phyloP scores from a whole-genome alignment of 345 rosid species.

The Crucihimalaya himalaica region DNA sequence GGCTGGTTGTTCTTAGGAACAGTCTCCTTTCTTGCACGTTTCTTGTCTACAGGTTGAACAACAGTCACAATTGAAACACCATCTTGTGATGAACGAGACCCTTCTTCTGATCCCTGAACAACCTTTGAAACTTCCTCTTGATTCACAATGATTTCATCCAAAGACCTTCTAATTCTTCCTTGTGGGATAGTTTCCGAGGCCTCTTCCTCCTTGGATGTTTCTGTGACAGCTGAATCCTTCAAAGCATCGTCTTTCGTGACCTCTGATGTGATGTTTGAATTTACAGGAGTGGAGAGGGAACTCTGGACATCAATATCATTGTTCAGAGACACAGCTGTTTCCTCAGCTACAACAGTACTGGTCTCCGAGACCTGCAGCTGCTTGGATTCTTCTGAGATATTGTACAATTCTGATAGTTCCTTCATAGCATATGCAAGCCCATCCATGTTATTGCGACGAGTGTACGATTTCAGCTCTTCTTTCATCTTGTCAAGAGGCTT shows the following conservation, averaged over 20 bases:
- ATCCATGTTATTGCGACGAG: conserved; percentile 54
- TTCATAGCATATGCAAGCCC: conserved; percentile 56
- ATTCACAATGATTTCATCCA: conserved; percentile 35
- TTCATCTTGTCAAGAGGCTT: conserved; percentile 73
- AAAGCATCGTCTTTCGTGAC: conserved; percentile 12
- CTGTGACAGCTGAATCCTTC: conserved; percentile 16
- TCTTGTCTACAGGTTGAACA: conserved; percentile 43
- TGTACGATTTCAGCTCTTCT: conserved; percentile 74
- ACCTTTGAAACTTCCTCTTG: conserved; percentile 17
- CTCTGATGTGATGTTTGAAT: conserved; percentile 29
- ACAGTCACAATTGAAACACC: conserved; percentile 55
- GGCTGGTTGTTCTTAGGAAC: conserved; percentile 45
- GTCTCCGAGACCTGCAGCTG: conserved; percentile 59
- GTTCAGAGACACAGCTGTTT: conserved; percentile 12
- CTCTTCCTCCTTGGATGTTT: conserved; percentile 20
- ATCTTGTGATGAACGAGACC: conserved; percentile 33
- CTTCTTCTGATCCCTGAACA: conserved; percentile 42
- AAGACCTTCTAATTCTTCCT: conserved; percentile 22
- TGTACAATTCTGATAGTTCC: conserved; percentile 61
- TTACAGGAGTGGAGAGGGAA: conserved; percentile 26
- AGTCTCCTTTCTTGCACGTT: conserved; percentile 46
- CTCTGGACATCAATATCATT: conserved; percentile 34
- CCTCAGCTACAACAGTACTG: conserved; percentile 62
- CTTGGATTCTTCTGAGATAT: conserved; percentile 53
- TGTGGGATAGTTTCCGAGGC: conserved; percentile 15